Percentiles rank a stretch among this genome's conserved stretches.
These are phyloP conservation scores for Herpetomonas muscarum DNA, from an alignment of 208 protist genomes.

Conservation along the genomic window DNA sequence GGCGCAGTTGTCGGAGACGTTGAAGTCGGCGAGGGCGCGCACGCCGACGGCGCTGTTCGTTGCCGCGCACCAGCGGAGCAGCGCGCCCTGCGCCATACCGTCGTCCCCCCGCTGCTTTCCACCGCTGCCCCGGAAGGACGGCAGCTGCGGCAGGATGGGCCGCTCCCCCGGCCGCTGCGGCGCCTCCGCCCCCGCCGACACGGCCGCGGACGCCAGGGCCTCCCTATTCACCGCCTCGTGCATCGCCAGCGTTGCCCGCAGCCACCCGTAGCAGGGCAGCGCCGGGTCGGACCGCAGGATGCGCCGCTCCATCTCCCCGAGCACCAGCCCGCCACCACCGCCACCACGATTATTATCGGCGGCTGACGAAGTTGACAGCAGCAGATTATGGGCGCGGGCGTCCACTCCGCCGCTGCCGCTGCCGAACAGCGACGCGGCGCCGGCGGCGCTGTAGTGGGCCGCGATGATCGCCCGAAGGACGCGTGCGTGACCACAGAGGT, in stretches of 20 bases:
- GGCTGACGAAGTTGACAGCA: not conserved
- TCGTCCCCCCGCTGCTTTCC: no score
- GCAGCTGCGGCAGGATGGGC: conserved; percentile 17
- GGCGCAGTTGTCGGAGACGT: conserved; percentile 60
- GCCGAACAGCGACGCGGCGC: conserved; percentile 8
- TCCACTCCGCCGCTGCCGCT: not conserved
- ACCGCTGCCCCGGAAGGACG: conserved; percentile 11
- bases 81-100: conserved; percentile 1
- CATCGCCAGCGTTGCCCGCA: conserved; percentile 37
- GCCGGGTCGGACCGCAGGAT: conserved; percentile 43
- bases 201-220: not conserved
- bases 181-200: not conserved
- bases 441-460: conserved; percentile 13
- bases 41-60: conserved; percentile 63
- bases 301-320: conserved; percentile 15
- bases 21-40: conserved; percentile 71
- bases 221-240: conserved; percentile 7
- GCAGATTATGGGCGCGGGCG: not conserved
- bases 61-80: conserved; percentile 69
- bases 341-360: conserved; percentile 6
- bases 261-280: conserved; percentile 62
- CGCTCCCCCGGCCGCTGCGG: conserved; percentile 24
- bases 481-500: conserved; percentile 50
- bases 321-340: conserved; percentile 1
- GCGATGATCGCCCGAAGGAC: conserved; percentile 46